phyloP scores from a whole-genome alignment of 495 filamentous ascomycete species.

The Podospora anserina region DNA sequence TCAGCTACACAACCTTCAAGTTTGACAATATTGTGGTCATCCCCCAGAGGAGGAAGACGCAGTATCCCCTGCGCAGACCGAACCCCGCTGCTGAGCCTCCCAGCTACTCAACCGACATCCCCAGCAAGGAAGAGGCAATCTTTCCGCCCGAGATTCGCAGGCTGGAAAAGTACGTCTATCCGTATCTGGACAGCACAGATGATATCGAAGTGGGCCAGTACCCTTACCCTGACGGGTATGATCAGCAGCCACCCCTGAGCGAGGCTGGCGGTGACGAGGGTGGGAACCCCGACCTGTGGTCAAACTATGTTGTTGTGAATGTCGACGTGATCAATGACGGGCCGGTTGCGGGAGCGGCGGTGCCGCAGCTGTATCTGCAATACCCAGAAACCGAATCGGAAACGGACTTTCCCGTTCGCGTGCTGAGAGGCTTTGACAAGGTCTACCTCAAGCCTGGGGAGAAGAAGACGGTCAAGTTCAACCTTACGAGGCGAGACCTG shows the following conservation, averaged over 20 bases:
- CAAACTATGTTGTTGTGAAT: slow-evolving; percentile 58
- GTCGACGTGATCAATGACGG: slow-evolving; percentile 74
- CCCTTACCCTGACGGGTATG: slow-evolving; percentile 71
- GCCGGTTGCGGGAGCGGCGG: slow-evolving; percentile 59
- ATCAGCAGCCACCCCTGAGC: slow-evolving; percentile 51
- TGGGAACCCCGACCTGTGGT: slow-evolving; percentile 82
- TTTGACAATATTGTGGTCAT: slow-evolving; percentile 58
- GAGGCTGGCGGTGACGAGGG: slow-evolving; percentile 75
- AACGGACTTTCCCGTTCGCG: slow-evolving; percentile 71
- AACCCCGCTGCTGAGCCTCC: slow-evolving; percentile 57
- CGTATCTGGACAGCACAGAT: slow-evolving; percentile 65
- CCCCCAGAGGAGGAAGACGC: slow-evolving; percentile 53
- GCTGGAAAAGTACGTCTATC: slow-evolving; percentile 81
- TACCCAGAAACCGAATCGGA: slow-evolving; percentile 54
- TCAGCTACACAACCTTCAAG: slow-evolving; percentile 80
- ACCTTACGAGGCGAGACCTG: slow-evolving; percentile 70
- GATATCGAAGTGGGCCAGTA: slow-evolving; percentile 56
- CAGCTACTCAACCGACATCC: slow-evolving; percentile 54
- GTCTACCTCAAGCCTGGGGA: slow-evolving; percentile 57
- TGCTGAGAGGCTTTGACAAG: slow-evolving; percentile 82
- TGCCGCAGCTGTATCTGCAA: slow-evolving; percentile 79
- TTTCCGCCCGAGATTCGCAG: slow-evolving; percentile 66
- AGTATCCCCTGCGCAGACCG: slow-evolving; percentile 59
- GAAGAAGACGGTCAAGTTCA: slow-evolving; percentile 59
- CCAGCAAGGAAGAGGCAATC: slow-evolving; percentile 55